Percentiles rank a stretch among this genome's conserved stretches.
Evolutionary conservation across 768 basidiomycete species (phyloP).

Genomic region (Russula emetica): DNA sequence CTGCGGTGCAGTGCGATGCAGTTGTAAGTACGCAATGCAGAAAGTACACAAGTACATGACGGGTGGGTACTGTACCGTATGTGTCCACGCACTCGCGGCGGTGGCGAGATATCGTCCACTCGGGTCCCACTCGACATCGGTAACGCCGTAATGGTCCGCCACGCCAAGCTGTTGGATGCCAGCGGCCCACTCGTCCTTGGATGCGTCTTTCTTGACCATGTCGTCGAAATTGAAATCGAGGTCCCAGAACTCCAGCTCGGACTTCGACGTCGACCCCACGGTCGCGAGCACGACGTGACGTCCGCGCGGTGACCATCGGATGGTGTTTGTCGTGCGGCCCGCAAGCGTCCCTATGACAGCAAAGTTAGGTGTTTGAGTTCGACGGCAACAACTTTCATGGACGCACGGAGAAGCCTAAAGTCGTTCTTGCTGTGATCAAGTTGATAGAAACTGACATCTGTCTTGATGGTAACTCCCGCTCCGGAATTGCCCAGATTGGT

Average conservation of each 20-base stretch:
- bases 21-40: neutral
- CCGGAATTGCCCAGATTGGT: conserved; percentile 88
- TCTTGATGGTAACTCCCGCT: conserved; percentile 92
- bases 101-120: conserved; percentile 90
- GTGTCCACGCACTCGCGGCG: conserved; percentile 92
- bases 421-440: conserved; percentile 89
- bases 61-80: conserved; percentile 56
- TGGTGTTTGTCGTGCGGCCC: conserved; percentile 83
- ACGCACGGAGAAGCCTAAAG: conserved; percentile 82
- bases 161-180: conserved; percentile 82
- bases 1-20: conserved; percentile 38
- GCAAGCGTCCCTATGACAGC: conserved; percentile 60
- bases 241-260: conserved; percentile 98
- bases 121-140: conserved; percentile 98
- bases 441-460: conserved; percentile 94
- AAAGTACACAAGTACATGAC: neutral
- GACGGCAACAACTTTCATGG: neutral
- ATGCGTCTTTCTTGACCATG: conserved; percentile 41
- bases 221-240: conserved; percentile 81
- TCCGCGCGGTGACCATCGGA: conserved; percentile 95
- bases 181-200: conserved; percentile 75
- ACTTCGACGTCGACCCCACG: conserved; percentile 91
- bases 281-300: conserved; percentile 95
- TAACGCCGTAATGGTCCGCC: conserved; percentile 94
- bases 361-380: neutral